Base-by-base conservation (phyloP, 1,284 basidiomycete genomes). In the Wolfiporia cocos region DNA sequence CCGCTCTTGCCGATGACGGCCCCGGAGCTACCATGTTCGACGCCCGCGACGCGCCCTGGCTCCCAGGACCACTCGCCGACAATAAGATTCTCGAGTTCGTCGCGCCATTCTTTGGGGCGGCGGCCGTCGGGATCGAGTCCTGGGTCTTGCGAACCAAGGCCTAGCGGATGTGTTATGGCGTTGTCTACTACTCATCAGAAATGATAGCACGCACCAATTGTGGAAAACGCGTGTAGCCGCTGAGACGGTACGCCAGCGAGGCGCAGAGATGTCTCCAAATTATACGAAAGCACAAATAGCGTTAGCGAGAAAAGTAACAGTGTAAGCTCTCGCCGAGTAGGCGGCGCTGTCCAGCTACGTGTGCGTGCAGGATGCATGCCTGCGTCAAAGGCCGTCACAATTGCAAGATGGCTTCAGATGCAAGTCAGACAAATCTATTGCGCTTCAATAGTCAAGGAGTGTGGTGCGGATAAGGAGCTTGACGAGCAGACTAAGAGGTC, bases 31-130 rank as follows among this genome's bases (percentile, higher is more conserved):
- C 55, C 54, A 21, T 52, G 54, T 23, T 54, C 52, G 1, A 49
- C 66, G 2, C 73, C 71, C 2, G 78, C 74, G 34, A 81, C 69
- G 37, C 74, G 65, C 2, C 68, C 71, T 20, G 73, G 69, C 12
- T 79, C 74, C 79, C 81, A 82, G 9, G 63, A 62, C 78, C 79
- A 86, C 37, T 74, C 67, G 4, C 84, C 84, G 39, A 74, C 80
- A 14, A 86, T 76, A n/a, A 69, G 59, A 1, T 63, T 53, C 57
- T 87, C 83, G 22, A 82, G 63, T 5, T 57, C 51, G 42, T 81
- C 78, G 34, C 71, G 63, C 66, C 70, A 76, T 23, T 67, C 66
- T 22, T 62, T 54, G 10, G 68, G 66, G 48, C 70, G 63, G 17
- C 76, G 61, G 5, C 80, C 78, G 53, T 81, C 73, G 18, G 52